Evolutionary conservation across 2,329 filamentous ascomycete species (phyloP).

Genomic region (Lasiodiplodia citricola): DNA sequence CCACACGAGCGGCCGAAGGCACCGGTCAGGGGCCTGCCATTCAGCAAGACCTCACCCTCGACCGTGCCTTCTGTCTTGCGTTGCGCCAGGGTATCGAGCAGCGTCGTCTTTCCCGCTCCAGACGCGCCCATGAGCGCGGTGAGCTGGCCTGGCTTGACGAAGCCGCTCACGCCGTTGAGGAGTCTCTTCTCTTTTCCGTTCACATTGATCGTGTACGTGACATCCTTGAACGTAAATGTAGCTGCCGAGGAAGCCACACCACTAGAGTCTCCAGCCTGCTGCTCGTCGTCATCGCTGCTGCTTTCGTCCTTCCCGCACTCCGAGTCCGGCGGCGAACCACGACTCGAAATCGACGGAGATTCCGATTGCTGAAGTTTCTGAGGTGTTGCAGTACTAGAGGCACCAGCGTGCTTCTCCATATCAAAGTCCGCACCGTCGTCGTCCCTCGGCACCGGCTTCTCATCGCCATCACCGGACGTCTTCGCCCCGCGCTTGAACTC

Average conservation of each 20-base stretch:
- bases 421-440: neutral
- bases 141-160: constrained; percentile 76
- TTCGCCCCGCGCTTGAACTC: constrained; percentile 63
- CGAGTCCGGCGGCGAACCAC: neutral
- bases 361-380: neutral
- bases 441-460: neutral
- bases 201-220: constrained; percentile 73
- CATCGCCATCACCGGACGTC: neutral
- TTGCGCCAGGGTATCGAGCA: constrained; percentile 48
- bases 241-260: neutral
- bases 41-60: constrained; percentile 51
- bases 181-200: constrained; percentile 42
- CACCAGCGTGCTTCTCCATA: neutral
- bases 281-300: constrained; percentile 1
- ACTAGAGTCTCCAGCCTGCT: neutral
- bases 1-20: constrained; percentile 60
- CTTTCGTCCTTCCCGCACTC: neutral
- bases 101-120: constrained; percentile 56
- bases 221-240: constrained; percentile 78
- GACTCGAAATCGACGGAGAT: neutral
- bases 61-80: constrained; percentile 53
- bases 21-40: constrained; percentile 40
- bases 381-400: neutral
- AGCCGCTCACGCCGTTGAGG: constrained; percentile 69
- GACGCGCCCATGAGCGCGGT: constrained; percentile 83